Evolutionary conservation across 1,284 basidiomycete genomes (phyloP), one percentile per base, ranked within the genome.

Genomic region (Apiotrichum veenhuisii): DNA sequence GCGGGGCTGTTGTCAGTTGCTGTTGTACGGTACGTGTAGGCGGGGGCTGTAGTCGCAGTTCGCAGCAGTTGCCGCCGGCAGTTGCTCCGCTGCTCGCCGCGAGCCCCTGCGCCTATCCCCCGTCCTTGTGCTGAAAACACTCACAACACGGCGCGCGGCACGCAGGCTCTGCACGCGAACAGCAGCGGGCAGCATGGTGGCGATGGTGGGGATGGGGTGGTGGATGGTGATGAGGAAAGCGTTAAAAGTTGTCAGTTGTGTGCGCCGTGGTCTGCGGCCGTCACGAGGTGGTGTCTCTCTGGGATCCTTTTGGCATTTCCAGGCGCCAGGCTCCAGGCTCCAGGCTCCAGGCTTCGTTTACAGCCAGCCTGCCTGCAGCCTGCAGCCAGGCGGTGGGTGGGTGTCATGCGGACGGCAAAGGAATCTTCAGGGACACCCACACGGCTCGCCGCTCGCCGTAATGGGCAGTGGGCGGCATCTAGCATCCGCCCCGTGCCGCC

Each of bases 11-110:
- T 27, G 53, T 22, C 38, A 44, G 41, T 9, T 23, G 5, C n/a
- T 18, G 22, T 20, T 15, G 10, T 18, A 17, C 18, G 8, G 12
- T n/a, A 10, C 20, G 22, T 25, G 12, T 30, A 4, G 17, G 17
- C 18, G 22, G 18, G n/a, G n/a, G n/a, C n/a, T 8, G 25, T 20
- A 5, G 25, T 17, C 10, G 43, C 2, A 25, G 15, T 27, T 11
- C 25, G 43, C 5, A 3, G 34, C 47, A 11, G 25, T 17, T 57
- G 55, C 51, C 51, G 55, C 38, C 51, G 55, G 56, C 47, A 57
- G 27, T 48, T 34, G 25, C 9, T 37, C 37, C 9, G 10, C 14
- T 17, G 46, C 18, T 12, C 17, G 22, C 18, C 44, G 30, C 8
- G 44, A 22, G 3, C 12, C 25, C 3, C 9, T 8, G 10, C 26